These are phyloP conservation scores for Cladosporium sp. DNA, from an alignment of 2,329 filamentous ascomycete genomes.

Conservation along the genomic window DNA sequence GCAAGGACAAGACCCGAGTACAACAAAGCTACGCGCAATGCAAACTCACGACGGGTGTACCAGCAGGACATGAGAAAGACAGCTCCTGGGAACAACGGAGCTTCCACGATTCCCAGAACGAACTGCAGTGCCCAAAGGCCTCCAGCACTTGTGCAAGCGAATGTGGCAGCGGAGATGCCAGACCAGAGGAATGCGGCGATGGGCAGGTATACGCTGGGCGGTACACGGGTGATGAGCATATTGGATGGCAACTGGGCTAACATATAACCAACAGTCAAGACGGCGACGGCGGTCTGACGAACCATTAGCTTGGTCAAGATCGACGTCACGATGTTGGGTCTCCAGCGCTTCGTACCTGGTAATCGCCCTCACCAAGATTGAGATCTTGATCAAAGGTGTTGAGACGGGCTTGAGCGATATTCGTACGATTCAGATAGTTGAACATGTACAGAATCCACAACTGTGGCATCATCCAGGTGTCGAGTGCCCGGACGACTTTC, in stretches of 20 bases:
- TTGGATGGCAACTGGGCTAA: slow-evolving; percentile 40
- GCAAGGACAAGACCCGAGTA: slow-evolving; percentile 22
- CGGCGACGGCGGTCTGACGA: slow-evolving; percentile 53
- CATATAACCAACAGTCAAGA: slow-evolving; percentile 34
- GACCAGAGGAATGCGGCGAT: slow-evolving; percentile 43
- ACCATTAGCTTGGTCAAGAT: slow-evolving; percentile 36
- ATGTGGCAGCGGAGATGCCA: slow-evolving; percentile 32
- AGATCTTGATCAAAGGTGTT: slow-evolving; percentile 51
- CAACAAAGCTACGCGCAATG: not conserved
- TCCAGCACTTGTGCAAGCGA: slow-evolving; percentile 41
- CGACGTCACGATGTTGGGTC: not conserved
- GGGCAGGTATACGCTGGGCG: slow-evolving; percentile 52
- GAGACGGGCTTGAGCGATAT: slow-evolving; percentile 7
- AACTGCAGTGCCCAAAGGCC: slow-evolving; percentile 32
- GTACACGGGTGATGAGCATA: slow-evolving; percentile 45
- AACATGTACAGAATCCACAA: slow-evolving; percentile 27
- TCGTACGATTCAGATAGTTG: slow-evolving; percentile 25
- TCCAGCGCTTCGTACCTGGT: slow-evolving; percentile 39
- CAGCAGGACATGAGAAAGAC: slow-evolving; percentile 30
- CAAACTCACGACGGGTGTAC: slow-evolving; percentile 34
- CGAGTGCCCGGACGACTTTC: slow-evolving; percentile 62
- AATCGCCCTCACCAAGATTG: slow-evolving; percentile 53
- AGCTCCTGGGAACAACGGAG: slow-evolving; percentile 4
- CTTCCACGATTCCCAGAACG: slow-evolving; percentile 18
- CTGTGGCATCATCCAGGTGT: slow-evolving; percentile 61